These are phyloP conservation scores for Syncephalastrum contaminatum DNA, from an alignment of 371 early-diverging fungal genomes.

Conservation along the genomic window DNA sequence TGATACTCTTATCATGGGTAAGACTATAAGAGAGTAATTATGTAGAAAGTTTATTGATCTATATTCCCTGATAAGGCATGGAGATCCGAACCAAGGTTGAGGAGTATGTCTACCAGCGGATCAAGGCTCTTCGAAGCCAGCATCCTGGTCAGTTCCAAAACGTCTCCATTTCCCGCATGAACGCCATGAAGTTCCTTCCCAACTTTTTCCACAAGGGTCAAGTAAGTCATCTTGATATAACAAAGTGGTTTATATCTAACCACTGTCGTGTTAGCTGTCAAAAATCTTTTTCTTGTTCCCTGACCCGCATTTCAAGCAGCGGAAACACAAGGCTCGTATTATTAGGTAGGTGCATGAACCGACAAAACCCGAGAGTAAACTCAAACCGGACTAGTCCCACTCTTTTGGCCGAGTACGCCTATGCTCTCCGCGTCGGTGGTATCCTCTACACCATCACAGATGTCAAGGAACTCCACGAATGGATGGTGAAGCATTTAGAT, in stretches of 20 bases:
- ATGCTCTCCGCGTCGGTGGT: conserved; percentile 85
- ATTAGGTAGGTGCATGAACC: conserved; percentile 66
- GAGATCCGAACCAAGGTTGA: conserved; percentile 98
- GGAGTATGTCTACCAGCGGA: conserved; percentile 90
- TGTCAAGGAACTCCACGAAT: conserved; percentile 90
- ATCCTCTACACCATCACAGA: conserved; percentile 96
- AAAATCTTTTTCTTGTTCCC: conserved; percentile 99
- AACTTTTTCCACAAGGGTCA: conserved; percentile 97
- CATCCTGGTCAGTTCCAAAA: conserved; percentile 90
- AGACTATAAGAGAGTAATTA: not conserved
- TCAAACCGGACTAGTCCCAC: conserved; percentile 45
- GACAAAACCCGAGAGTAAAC: conserved; percentile 1
- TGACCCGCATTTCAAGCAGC: conserved; percentile 99
- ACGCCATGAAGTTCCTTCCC: conserved; percentile 99
- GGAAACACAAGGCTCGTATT: conserved; percentile 99
- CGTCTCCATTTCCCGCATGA: conserved; percentile 94
- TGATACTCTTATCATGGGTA: conserved; percentile 86
- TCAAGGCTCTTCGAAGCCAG: conserved; percentile 84
- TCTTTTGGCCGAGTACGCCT: conserved; percentile 95
- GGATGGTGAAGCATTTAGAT: conserved; percentile 96
- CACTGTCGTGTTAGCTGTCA: conserved; percentile 58
- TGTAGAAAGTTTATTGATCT: not conserved
- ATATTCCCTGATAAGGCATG: conserved; percentile 66
- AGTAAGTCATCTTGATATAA: conserved; percentile 30
- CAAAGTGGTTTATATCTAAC: not conserved